Evolutionary conservation across 257 asterid species (phyloP).

Genomic region (Cinchona pubescens): DNA sequence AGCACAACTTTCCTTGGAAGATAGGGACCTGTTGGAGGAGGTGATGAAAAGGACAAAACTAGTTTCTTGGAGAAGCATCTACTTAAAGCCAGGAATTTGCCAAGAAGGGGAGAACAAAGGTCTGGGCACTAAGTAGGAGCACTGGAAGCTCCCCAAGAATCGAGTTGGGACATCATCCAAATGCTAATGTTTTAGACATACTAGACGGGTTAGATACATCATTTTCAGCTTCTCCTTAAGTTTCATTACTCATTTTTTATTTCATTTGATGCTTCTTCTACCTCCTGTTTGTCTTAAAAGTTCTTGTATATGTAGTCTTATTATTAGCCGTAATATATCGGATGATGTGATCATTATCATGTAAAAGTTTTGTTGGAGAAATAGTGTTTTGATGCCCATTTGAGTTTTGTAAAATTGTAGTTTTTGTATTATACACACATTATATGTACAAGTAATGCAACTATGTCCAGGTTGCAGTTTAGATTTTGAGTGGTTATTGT

Average conservation of each 20-base stretch:
- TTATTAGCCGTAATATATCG: slow-evolving; percentile 4
- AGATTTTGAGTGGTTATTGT: not conserved
- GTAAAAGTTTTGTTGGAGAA: not conserved
- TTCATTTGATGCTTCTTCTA: slow-evolving; percentile 28
- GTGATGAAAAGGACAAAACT: slow-evolving; percentile 62
- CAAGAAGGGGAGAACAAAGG: slow-evolving; percentile 35
- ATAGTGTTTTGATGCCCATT: not conserved
- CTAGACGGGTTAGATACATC: slow-evolving; percentile 73
- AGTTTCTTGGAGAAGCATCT: slow-evolving; percentile 64
- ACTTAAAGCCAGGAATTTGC: slow-evolving; percentile 86
- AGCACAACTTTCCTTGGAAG: slow-evolving; percentile 60
- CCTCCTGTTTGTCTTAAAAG: slow-evolving; percentile 19
- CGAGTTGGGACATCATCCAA: slow-evolving; percentile 37
- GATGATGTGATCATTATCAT: not conserved
- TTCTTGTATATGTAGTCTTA: slow-evolving; percentile 31
- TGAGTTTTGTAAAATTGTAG: not conserved
- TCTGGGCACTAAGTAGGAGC: slow-evolving; percentile 63
- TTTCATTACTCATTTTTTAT: slow-evolving; percentile 22
- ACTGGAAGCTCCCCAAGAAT: slow-evolving; percentile 66
- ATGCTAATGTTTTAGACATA: slow-evolving; percentile 59
- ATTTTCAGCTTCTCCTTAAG: slow-evolving; percentile 31
- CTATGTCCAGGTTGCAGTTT: not conserved
- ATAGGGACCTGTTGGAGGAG: slow-evolving; percentile 60
- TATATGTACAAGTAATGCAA: not conserved
- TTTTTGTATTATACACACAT: not conserved